A percentile compares a stretch with the other conserved stretches of the same genome.
Evolutionary conservation across 805 yeast genomes (phyloP).

Genomic region (Hyphopichia homilentoma): DNA sequence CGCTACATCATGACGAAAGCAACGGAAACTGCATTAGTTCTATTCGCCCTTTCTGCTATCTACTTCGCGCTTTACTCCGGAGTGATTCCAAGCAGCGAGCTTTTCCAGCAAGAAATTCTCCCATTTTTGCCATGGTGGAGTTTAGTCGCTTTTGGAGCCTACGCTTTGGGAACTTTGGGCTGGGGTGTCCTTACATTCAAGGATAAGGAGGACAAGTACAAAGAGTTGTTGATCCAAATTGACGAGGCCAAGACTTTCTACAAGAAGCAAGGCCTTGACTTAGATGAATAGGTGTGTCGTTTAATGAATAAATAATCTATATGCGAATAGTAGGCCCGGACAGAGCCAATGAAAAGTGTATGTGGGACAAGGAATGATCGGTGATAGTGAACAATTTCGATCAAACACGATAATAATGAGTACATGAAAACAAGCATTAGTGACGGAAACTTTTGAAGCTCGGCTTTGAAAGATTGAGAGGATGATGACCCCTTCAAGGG

Average conservation of each 20-base stretch:
- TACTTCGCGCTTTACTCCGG: constrained; percentile 52
- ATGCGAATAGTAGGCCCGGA: too few species aligned
- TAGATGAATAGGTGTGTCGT: constrained; percentile 29
- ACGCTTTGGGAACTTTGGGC: constrained; percentile 65
- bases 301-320: too few species aligned
- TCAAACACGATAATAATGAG: too few species aligned
- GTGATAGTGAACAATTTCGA: too few species aligned
- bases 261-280: constrained; percentile 51
- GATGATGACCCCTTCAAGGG: too few species aligned
- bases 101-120: constrained; percentile 48
- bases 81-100: constrained; percentile 50
- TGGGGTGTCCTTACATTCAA: constrained; percentile 66
- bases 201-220: constrained; percentile 65
- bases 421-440: too few species aligned
- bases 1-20: constrained; percentile 77
- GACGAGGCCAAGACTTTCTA: constrained; percentile 61
- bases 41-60: constrained; percentile 45
- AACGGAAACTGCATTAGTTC: constrained; percentile 50
- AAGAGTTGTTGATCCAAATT: constrained; percentile 55
- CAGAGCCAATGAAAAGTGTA: too few species aligned
- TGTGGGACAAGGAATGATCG: too few species aligned
- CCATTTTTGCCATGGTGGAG: constrained; percentile 73
- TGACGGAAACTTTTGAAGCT: too few species aligned
- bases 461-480: too few species aligned
- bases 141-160: constrained; percentile 64